Conservation (phyloP, 2,329 filamentous ascomycete genomes). For the Aspergillus awamori region DNA sequence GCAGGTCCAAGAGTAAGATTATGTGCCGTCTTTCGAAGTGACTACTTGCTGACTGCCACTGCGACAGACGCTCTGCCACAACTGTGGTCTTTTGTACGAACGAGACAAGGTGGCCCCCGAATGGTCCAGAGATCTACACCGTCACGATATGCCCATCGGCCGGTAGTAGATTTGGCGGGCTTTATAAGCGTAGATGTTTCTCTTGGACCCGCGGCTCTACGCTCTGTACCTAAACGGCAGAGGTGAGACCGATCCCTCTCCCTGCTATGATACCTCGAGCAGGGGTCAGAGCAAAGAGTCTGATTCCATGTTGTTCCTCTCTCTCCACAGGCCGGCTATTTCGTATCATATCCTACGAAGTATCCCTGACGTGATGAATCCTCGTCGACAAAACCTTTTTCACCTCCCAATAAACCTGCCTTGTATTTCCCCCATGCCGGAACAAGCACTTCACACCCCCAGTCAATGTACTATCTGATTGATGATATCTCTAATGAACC, state of each 20-base stretch:
- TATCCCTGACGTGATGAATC: slow-evolving; percentile 1
- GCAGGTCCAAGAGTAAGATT: slow-evolving; percentile 73
- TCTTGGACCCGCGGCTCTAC: not conserved
- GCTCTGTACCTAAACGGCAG: not conserved
- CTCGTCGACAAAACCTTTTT: not conserved
- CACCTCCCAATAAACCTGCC: not conserved
- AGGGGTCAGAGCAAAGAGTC: not conserved
- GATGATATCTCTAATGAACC: slow-evolving; percentile 32
- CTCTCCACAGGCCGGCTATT: not conserved
- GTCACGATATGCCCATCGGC: slow-evolving; percentile 44
- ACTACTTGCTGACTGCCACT: slow-evolving; percentile 21
- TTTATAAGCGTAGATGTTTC: not conserved
- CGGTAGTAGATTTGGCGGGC: slow-evolving; percentile 25
- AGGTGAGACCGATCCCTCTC: not conserved
- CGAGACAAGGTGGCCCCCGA: slow-evolving; percentile 80
- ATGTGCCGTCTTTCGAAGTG: slow-evolving; percentile 6
- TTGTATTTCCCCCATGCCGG: slow-evolving; percentile 9
- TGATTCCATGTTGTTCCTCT: not conserved
- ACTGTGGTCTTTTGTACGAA: slow-evolving; percentile 88
- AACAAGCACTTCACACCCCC: slow-evolving; percentile 7
- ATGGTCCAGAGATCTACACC: slow-evolving; percentile 73
- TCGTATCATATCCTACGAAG: not conserved
- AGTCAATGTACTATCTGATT: slow-evolving; percentile 25
- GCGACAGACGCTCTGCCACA: slow-evolving; percentile 80
- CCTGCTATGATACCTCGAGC: not conserved